Percentiles rank a stretch among this genome's conserved stretches.
Evolutionary conservation across 148 eudicot species (phyloP).

Genomic region (Amaranthus palmeri): DNA sequence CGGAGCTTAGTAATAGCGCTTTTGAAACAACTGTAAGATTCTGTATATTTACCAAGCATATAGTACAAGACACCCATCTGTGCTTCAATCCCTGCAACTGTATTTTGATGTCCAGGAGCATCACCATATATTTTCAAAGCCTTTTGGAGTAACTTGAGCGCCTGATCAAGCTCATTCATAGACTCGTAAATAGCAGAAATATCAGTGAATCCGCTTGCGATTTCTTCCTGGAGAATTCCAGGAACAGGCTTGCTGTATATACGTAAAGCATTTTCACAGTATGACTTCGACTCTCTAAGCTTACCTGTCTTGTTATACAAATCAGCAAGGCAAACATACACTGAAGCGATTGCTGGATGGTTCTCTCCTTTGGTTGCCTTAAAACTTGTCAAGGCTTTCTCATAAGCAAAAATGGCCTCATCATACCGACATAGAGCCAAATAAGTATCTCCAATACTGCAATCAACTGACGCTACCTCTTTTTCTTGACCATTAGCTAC

Average conservation of each 20-base stretch:
- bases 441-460: slow-evolving; percentile 93
- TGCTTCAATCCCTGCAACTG: slow-evolving; percentile 97
- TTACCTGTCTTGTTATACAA: slow-evolving; percentile 87
- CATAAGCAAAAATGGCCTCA: slow-evolving; percentile 91
- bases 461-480: slow-evolving; percentile 91
- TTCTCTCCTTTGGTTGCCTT: slow-evolving; percentile 86
- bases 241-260: slow-evolving; percentile 74
- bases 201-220: slow-evolving; percentile 84
- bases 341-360: slow-evolving; percentile 87
- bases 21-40: slow-evolving; percentile 80
- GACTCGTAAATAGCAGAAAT: slow-evolving; percentile 95
- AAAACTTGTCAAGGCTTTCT: slow-evolving; percentile 85
- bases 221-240: slow-evolving; percentile 83
- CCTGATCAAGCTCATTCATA: slow-evolving; percentile 87
- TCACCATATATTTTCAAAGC: slow-evolving; percentile 84
- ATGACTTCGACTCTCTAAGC: slow-evolving; percentile 78
- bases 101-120: slow-evolving; percentile 91
- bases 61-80: slow-evolving; percentile 95
- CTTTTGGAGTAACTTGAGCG: slow-evolving; percentile 78
- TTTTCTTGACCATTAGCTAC: slow-evolving; percentile 87
- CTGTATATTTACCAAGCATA: slow-evolving; percentile 74
- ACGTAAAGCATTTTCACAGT: slow-evolving; percentile 89
- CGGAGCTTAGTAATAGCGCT: slow-evolving; percentile 73
- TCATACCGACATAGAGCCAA: slow-evolving; percentile 73
- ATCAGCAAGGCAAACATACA: slow-evolving; percentile 88